Evolutionary conservation across 2,329 filamentous ascomycete species (phyloP).

Genomic region (Zymoseptoria passerinii): DNA sequence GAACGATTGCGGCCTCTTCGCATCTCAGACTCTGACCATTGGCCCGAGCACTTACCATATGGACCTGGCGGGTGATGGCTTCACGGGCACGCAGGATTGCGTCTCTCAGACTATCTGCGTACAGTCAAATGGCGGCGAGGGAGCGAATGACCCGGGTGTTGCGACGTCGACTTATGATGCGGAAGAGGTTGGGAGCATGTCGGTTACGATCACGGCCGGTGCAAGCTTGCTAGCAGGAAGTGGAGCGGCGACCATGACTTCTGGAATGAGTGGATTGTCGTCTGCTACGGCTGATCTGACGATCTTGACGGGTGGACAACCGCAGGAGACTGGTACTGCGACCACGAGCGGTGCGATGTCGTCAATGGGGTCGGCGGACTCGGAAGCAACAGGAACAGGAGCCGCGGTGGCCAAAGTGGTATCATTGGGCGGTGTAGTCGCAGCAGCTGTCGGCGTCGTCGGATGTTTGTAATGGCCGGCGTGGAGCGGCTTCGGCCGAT

Average conservation of each 20-base stretch:
- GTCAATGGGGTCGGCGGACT: neutral
- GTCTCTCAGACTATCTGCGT: constrained; percentile 7
- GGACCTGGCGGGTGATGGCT: constrained; percentile 11
- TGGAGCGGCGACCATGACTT: constrained; percentile 3
- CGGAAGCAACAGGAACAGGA: neutral
- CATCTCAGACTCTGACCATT: constrained; percentile 12
- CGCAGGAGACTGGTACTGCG: neutral
- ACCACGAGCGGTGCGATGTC: neutral
- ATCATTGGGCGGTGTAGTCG: neutral
- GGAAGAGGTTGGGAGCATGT: constrained; percentile 5
- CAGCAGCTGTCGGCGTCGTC: neutral
- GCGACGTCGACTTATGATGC: constrained; percentile 13
- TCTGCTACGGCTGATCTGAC: constrained; percentile 3
- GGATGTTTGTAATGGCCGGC: neutral
- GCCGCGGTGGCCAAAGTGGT: neutral
- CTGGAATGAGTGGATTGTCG: constrained; percentile 2
- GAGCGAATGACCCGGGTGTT: constrained; percentile 15
- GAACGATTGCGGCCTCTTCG: constrained; percentile 18
- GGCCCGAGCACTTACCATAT: constrained; percentile 17
- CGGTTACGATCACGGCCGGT: constrained; percentile 15
- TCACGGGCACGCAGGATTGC: constrained; percentile 15
- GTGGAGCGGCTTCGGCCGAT: neutral
- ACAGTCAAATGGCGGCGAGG: constrained; percentile 9
- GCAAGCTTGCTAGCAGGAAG: neutral
- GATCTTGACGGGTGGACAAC: neutral